Conservation (phyloP, 2,329 filamentous ascomycete species). For the Keithomyces neogunnii region DNA sequence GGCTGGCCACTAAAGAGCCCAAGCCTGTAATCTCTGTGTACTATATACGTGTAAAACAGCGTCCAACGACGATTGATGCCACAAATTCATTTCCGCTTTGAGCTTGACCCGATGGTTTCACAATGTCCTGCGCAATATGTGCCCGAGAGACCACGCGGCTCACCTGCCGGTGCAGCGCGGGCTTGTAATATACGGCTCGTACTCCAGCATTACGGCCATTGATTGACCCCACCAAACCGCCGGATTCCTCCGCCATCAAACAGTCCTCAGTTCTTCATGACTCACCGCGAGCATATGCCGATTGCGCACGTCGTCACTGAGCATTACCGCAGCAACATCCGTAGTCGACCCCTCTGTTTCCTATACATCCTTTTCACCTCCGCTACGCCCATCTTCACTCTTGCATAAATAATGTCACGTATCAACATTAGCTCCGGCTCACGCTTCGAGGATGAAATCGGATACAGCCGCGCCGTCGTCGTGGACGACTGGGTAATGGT, state of each 20-base stretch:
- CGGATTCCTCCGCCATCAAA: not conserved
- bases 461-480: conserved; percentile 46
- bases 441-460: conserved; percentile 42
- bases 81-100: not conserved
- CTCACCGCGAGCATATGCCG: too few relatives aligned
- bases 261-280: not conserved
- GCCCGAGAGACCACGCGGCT: not conserved
- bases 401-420: conserved; percentile 19
- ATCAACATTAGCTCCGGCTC: conserved; percentile 40
- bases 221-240: not conserved
- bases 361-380: too few relatives aligned
- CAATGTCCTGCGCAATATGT: not conserved
- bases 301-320: too few relatives aligned
- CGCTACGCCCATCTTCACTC: too few relatives aligned
- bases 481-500: conserved; percentile 43
- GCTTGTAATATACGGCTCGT: too few relatives aligned
- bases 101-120: too few relatives aligned
- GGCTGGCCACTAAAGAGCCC: conserved; percentile 10
- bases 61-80: not conserved
- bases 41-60: not conserved
- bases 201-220: too few relatives aligned
- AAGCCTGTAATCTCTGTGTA: not conserved
- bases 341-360: too few relatives aligned
- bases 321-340: too few relatives aligned
- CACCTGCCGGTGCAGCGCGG: too few relatives aligned